These are phyloP conservation scores for Blepharisma stoltei DNA, from an alignment of 73 alveolate genomes.

Conservation along the genomic window DNA sequence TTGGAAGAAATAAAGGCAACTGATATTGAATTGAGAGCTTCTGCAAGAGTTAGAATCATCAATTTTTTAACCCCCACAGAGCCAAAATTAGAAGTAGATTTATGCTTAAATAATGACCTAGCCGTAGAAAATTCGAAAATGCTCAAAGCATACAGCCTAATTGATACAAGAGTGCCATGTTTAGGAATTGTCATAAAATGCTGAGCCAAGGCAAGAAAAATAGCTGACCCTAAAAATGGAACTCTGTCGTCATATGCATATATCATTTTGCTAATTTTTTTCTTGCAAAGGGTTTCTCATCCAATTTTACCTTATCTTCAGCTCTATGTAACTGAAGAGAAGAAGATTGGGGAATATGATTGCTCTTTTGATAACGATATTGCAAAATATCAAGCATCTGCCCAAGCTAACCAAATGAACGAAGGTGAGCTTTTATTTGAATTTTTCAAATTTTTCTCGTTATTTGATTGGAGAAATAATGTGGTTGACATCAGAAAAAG, in stretches of 20 bases:
- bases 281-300: not conserved
- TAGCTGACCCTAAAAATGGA: conserved; percentile 28
- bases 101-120: not conserved
- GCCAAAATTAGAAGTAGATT: conserved; percentile 4
- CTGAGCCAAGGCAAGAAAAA: conserved; percentile 23
- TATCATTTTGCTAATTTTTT: conserved; percentile 7
- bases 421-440: conserved; percentile 20
- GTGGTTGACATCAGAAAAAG: not conserved
- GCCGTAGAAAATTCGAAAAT: conserved; percentile 6
- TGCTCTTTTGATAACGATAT: not conserved
- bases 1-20: not conserved
- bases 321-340: not conserved
- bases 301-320: conserved; percentile 2
- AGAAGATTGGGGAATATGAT: not conserved
- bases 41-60: conserved; percentile 12
- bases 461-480: conserved; percentile 10
- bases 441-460: not conserved
- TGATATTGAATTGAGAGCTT: not conserved
- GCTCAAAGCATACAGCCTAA: not conserved
- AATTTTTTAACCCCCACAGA: conserved; percentile 4
- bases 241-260: conserved; percentile 30
- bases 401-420: not conserved
- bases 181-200: not conserved
- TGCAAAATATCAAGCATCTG: not conserved
- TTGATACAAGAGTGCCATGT: conserved; percentile 21